Conservation (phyloP, 78 protist species). For the Emiliania huxleyi region DNA sequence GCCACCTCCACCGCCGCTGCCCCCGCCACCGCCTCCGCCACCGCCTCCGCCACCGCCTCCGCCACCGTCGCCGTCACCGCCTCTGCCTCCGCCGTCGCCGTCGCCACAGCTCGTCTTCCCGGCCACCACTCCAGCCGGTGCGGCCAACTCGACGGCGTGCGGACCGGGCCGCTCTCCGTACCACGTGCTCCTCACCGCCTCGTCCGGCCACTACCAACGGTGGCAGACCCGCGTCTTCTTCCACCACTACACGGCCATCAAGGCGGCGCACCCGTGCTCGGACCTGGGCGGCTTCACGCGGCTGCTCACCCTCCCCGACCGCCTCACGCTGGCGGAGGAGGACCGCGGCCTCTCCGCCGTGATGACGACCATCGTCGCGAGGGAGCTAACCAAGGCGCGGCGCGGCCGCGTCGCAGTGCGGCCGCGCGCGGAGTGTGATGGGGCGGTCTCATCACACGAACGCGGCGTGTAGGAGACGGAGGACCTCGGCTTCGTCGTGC, state of each 20-base stretch:
- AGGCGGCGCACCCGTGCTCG: background rate
- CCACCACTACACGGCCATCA: background rate
- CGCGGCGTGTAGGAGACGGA: no score
- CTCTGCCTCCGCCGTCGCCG: no score
- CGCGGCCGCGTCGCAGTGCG: background rate
- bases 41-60: no score
- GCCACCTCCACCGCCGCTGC: no score
- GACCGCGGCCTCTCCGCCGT: background rate
- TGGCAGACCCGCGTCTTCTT: slow-evolving; percentile 19
- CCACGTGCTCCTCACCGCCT: slow-evolving; percentile 20
- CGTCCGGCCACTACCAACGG: background rate
- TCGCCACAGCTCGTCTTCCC: no score
- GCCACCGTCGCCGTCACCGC: no score
- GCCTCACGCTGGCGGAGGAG: background rate
- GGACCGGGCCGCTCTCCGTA: background rate
- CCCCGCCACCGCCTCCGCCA: no score
- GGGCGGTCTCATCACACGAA: no score
- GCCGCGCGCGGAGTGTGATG: no score
- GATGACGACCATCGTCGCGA: background rate
- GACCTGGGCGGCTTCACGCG: slow-evolving; percentile 21
- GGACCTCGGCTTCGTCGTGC: background rate
- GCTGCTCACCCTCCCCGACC: background rate
- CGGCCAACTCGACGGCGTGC: background rate
- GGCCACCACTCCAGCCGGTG: no score
- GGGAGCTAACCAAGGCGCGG: background rate